Conservation (phyloP, 1,284 basidiomycete genomes). For the Cystobasidiaceae sp. region DNA sequence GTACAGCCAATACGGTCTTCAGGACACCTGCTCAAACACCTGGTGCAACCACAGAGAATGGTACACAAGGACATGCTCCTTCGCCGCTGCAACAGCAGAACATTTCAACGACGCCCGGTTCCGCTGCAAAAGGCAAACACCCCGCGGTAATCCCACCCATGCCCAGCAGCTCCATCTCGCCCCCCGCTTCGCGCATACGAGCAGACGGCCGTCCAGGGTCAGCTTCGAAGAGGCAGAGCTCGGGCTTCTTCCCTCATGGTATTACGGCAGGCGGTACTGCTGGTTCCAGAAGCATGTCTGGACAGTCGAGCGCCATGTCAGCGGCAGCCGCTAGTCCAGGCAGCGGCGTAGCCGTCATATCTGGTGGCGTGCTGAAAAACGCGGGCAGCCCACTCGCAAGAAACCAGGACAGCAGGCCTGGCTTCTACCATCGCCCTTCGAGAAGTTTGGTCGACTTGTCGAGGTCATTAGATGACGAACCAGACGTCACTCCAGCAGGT, state of each 20-base stretch:
- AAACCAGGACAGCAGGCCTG: no score
- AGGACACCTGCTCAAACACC: constrained; percentile 34
- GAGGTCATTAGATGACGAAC: background rate
- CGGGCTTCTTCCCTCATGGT: no score
- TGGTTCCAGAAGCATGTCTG: no score
- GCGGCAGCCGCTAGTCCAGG: no score
- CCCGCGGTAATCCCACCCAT: background rate
- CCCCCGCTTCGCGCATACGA: background rate
- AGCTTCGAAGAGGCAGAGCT: no score
- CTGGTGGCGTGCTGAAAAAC: no score
- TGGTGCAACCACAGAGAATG: constrained; percentile 21
- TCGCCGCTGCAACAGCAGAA: constrained; percentile 31
- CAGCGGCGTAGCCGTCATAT: no score
- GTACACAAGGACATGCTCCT: constrained; percentile 29
- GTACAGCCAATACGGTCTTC: constrained; percentile 24
- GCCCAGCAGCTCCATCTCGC: background rate
- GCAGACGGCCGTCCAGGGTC: background rate
- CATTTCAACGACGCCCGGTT: constrained; percentile 3
- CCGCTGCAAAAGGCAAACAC: background rate
- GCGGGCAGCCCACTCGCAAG: no score
- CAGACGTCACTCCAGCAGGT: no score
- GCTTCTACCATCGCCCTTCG: constrained; percentile 21
- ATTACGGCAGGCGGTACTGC: no score
- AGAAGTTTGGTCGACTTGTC: constrained; percentile 26
- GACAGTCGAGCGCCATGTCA: no score